Conservation (phyloP, 768 basidiomycete species). For the Calocybe indica region DNA sequence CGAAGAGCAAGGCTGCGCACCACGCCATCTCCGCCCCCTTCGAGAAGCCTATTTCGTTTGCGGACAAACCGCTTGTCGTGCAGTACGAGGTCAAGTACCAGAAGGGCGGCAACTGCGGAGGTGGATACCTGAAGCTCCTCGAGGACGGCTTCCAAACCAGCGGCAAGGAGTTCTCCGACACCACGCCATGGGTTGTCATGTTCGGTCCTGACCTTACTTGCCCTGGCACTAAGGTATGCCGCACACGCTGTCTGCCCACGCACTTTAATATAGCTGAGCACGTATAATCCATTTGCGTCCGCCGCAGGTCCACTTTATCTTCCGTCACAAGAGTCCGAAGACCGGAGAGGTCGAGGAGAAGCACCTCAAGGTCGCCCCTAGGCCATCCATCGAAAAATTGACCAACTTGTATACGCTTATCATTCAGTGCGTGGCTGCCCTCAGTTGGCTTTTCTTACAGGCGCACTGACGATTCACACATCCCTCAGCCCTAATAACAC, state of each 20-base stretch:
- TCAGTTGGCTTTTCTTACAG: background rate
- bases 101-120: slow-evolving; percentile 98
- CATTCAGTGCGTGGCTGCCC: slow-evolving; percentile 59
- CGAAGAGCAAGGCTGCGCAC: slow-evolving; percentile 95
- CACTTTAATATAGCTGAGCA: background rate
- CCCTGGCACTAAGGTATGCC: slow-evolving; percentile 78
- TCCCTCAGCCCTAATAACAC: slow-evolving; percentile 83
- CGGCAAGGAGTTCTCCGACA: slow-evolving; percentile 90
- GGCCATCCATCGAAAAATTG: slow-evolving; percentile 82
- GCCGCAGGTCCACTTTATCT: slow-evolving; percentile 91
- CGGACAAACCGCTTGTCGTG: slow-evolving; percentile 81
- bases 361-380: slow-evolving; percentile 78
- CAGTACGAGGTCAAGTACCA: slow-evolving; percentile 99
- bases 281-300: slow-evolving; percentile 4
- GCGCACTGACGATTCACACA: background rate
- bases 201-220: slow-evolving; percentile 96
- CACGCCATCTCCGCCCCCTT: slow-evolving; percentile 98
- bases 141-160: slow-evolving; percentile 92
- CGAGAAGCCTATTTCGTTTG: slow-evolving; percentile 68
- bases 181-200: slow-evolving; percentile 94
- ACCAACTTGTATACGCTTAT: slow-evolving; percentile 95
- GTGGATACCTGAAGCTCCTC: slow-evolving; percentile 96
- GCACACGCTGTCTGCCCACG: background rate
- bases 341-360: slow-evolving; percentile 96
- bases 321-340: slow-evolving; percentile 94